Base-by-base conservation (phyloP, 371 early-diverging fungal species). In the Mucor velutinosus region DNA sequence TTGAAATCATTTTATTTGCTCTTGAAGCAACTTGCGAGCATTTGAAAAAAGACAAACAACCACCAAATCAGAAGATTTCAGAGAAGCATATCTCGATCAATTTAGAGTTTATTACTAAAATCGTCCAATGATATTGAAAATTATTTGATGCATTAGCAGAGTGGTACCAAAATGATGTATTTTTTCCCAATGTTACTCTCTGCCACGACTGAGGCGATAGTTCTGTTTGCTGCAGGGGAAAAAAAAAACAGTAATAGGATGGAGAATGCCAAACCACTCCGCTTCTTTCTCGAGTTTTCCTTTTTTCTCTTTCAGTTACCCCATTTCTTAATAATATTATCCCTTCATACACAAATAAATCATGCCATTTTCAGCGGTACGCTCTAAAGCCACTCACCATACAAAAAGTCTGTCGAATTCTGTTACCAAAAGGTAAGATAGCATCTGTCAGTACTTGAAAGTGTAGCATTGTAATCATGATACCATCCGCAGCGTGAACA, bases 321-420 rank as follows among this genome's bases (percentile, higher is more conserved):
- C 29, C 58, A 7, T 23, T 57, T 57, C 29, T 41, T 39, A 19
- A 30, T 35, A 35, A 35, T n/a, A 15, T 45, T 30, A 45, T 15
- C 45, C 17, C 30, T 12, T 17, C 6, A 43, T 10, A 41, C 2
- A 57, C 30, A 19, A 19, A 0, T 8, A 49, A 21, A 49, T 10
- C 25, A 58, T 65, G 59, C 47, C 37, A 27, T 60, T 60, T n/a
- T 60, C 51, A 7, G 60, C 60, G 37, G 60, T 53, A 8, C 30
- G 59, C 25, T 66, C 66, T 35, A 66, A 37, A 45, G 32, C 65
- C 35, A 51, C 59, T 32, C 66, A 66, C 5, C 66, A 66, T 14
- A 66, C 60, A 47, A 66, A 66, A 60, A 66, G 51, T 14, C 43
- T 35, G 14, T 19, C 41, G 35, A 55, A 53, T 39, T 58, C 65